These are phyloP conservation scores for Naganishia albida DNA, from an alignment of 1,284 basidiomycete genomes.

Conservation along the genomic window DNA sequence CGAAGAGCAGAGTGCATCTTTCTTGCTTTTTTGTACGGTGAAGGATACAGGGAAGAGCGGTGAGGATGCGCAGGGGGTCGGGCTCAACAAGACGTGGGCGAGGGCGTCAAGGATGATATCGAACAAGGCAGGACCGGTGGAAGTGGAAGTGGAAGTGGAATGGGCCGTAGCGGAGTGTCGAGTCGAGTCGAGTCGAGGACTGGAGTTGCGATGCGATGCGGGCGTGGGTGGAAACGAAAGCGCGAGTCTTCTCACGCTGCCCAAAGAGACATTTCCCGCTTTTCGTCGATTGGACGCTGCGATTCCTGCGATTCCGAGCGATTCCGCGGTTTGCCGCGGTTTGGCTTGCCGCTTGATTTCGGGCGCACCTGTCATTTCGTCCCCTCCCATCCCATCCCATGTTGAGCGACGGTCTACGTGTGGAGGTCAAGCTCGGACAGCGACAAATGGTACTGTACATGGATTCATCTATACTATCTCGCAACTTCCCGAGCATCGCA, in stretches of 20 bases:
- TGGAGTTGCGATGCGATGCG: neutral
- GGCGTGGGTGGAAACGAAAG: neutral
- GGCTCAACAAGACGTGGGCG: neutral
- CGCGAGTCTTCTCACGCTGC: neutral
- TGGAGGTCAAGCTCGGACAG: too few species aligned
- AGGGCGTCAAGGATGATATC: neutral
- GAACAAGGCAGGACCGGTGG: neutral
- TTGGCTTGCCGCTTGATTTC: too few species aligned
- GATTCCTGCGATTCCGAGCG: too few species aligned
- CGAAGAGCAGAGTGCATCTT: slow-evolving; percentile 84
- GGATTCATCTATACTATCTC: too few species aligned
- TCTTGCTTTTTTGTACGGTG: slow-evolving; percentile 34
- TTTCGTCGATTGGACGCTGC: too few species aligned
- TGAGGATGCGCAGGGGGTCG: slow-evolving; percentile 29
- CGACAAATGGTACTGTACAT: too few species aligned
- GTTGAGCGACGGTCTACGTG: too few species aligned
- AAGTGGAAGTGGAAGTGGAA: neutral
- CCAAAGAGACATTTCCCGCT: too few species aligned
- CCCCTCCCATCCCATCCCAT: too few species aligned
- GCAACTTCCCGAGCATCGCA: too few species aligned
- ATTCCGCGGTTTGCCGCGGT: too few species aligned
- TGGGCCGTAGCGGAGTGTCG: neutral
- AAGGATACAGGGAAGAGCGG: slow-evolving; percentile 47
- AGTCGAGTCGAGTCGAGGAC: neutral
- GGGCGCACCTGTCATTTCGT: too few species aligned